Base-by-base conservation (phyloP, 1,284 basidiomycete genomes). In the Leccinum brunneo-olivaceum region DNA sequence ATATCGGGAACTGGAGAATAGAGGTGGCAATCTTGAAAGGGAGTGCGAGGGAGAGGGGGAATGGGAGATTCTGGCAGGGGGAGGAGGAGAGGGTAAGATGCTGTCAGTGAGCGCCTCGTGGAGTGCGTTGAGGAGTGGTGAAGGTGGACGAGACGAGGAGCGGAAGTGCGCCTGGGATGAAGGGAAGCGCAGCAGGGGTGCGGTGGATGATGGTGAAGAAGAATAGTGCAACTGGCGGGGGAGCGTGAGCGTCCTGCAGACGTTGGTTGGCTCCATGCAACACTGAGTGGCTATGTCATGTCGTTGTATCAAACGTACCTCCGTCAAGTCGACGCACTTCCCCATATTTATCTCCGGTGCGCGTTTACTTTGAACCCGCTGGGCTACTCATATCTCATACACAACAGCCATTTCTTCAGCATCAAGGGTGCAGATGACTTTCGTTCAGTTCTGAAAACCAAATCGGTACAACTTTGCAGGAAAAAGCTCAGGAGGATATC, bases 391-490 rank as follows among this genome's bases (percentile, higher is more conserved):
- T 20, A 25, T 23, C 50, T 57, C n/a, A 61, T 24, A 0, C 10
- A 0, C 19, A 18, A 2, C 53, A 88, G 86, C 23, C 69, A 73
- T 45, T 86, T 86, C 61, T 87, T 78, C 62, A 72, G 69, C 45
- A 58, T 82, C 43, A 81, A 79, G 54, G 71, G 72, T 29, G 65
- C 67, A 30, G 76, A 84, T 55, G 81, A 81, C 56, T 65, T 82
- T 39, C 71, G 72, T 34, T 63, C 44, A 29, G 53, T 73, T 18
- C 34, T 66, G 49, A 45, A 53, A 45, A 63, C 67, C 14, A 50
- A 55, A 38, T 54, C 60, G 39, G 29, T 49, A 21, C 48, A 44
- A 27, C 57, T 73, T 15, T 65, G 61, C 28, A 44, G 53, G 34
- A 62, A 56, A 19, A 82, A 76, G 51, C 44, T 77, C 16, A 74